Percentiles rank a stretch among this genome's conserved stretches.
These are phyloP conservation scores for Botrytis aclada DNA, from an alignment of 2,329 filamentous ascomycete species.

Conservation along the genomic window DNA sequence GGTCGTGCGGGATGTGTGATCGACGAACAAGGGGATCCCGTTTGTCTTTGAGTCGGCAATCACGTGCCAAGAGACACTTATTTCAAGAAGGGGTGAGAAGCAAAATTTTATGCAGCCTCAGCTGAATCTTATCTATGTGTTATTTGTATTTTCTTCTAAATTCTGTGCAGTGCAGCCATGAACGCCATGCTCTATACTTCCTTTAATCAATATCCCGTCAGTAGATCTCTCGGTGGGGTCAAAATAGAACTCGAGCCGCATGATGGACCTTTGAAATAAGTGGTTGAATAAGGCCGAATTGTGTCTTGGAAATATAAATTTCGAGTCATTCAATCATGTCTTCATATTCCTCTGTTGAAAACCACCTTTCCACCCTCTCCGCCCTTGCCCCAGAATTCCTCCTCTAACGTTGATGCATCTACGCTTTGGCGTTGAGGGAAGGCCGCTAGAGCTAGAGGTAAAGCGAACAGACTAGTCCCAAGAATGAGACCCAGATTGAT, in stretches of 20 bases:
- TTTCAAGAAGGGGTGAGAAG: background rate
- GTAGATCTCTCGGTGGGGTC: background rate
- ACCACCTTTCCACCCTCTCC: constrained; percentile 82
- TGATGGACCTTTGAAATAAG: background rate
- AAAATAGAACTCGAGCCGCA: constrained; percentile 7
- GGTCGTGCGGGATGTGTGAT: background rate
- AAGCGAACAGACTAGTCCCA: constrained; percentile 78
- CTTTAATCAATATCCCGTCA: background rate
- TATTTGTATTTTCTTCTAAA: background rate
- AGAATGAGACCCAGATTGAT: constrained; percentile 87
- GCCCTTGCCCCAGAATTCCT: constrained; percentile 79
- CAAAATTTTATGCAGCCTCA: background rate
- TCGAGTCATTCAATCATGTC: background rate
- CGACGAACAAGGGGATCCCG: background rate
- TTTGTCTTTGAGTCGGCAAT: background rate
- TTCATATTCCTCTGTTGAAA: constrained; percentile 88
- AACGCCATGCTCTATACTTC: background rate
- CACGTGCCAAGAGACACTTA: background rate
- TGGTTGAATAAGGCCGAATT: constrained; percentile 1
- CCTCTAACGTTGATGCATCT: constrained; percentile 70
- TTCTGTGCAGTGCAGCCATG: background rate
- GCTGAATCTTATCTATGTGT: background rate
- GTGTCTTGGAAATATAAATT: background rate
- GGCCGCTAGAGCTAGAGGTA: constrained; percentile 84
- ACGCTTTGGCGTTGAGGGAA: constrained; percentile 92